These are phyloP conservation scores for Pseudofabraea citricarpa DNA, from an alignment of 2,329 filamentous ascomycete genomes.

Conservation along the genomic window DNA sequence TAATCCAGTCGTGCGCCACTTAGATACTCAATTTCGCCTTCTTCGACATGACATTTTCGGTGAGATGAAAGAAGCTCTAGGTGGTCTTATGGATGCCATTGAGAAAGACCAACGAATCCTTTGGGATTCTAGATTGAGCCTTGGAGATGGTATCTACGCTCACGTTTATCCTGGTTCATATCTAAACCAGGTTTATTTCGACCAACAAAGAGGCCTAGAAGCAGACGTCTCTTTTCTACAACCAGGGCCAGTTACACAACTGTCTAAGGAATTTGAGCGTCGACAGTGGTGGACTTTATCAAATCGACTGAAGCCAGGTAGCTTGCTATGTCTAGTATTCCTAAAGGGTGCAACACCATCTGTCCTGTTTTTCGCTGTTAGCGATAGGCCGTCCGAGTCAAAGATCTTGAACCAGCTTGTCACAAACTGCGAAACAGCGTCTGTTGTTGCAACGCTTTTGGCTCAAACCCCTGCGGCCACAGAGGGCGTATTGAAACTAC, in stretches of 20 bases:
- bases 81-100: conserved; percentile 5
- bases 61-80: conserved; percentile 23
- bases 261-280: conserved; percentile 12
- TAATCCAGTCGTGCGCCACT: conserved; percentile 19
- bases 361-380: conserved; percentile 7
- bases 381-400: no score
- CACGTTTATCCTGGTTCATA: background rate
- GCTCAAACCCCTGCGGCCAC: no score
- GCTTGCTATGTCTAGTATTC: conserved; percentile 40
- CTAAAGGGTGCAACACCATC: conserved; percentile 1
- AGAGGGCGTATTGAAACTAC: no score
- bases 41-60: conserved; percentile 29
- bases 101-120: conserved; percentile 1
- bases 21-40: conserved; percentile 30
- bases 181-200: background rate
- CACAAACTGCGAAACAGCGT: no score
- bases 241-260: background rate
- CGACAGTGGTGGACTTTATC: conserved; percentile 44
- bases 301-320: conserved; percentile 40
- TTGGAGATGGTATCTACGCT: background rate
- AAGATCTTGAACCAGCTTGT: no score
- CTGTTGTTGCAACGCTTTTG: no score
- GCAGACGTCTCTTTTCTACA: background rate
- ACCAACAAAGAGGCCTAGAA: background rate
- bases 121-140: background rate